Evolutionary conservation across 2,329 filamentous ascomycete species (phyloP).

Genomic region (Epichloe elymi): DNA sequence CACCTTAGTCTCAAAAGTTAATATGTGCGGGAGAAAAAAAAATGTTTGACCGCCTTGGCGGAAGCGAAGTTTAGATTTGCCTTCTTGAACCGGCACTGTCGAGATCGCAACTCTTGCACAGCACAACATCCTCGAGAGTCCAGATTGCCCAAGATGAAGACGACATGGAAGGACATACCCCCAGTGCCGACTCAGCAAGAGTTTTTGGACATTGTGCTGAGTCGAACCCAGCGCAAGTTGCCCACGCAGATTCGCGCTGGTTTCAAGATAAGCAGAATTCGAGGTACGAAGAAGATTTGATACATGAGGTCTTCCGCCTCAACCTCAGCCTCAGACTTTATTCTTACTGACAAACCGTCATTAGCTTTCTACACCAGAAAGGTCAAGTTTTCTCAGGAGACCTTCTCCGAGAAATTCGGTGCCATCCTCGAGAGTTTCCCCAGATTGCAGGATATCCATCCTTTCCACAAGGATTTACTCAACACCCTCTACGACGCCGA

Average conservation of each 20-base stretch:
- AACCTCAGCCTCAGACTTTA: background rate
- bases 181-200: conserved; percentile 87
- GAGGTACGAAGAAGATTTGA: conserved; percentile 29
- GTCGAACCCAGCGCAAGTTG: conserved; percentile 79
- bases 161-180: conserved; percentile 63
- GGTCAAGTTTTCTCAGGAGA: conserved; percentile 97
- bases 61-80: conserved; percentile 9
- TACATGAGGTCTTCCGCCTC: background rate
- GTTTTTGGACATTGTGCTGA: conserved; percentile 94
- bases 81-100: conserved; percentile 9
- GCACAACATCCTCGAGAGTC: background rate
- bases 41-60: conserved; percentile 16
- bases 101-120: conserved; percentile 4
- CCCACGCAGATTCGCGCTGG: conserved; percentile 92
- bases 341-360: background rate
- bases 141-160: conserved; percentile 38
- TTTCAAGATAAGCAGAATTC: conserved; percentile 87
- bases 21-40: conserved; percentile 19
- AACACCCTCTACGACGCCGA: conserved; percentile 98
- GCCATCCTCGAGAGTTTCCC: conserved; percentile 89
- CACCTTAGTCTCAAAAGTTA: conserved; percentile 10
- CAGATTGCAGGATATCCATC: conserved; percentile 84
- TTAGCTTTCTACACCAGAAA: conserved; percentile 88
- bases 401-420: conserved; percentile 85
- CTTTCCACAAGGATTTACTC: conserved; percentile 71